Conservation (phyloP, 805 yeast genomes). For the Saccharomycopsis javanensis region DNA sequence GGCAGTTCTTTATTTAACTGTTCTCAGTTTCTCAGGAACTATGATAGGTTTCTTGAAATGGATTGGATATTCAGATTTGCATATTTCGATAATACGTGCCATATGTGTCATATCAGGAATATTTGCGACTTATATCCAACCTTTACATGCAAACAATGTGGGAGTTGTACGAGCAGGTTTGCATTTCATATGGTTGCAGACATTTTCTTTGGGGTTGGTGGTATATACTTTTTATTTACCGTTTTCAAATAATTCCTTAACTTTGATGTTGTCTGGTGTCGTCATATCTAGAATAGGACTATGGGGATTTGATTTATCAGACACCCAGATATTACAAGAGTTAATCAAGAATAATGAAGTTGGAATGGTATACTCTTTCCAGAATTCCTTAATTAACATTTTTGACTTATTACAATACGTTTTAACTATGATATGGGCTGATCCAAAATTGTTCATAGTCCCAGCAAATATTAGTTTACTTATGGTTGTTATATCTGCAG, state of each 20-base stretch:
- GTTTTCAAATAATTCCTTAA: neutral
- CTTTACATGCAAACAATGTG: neutral
- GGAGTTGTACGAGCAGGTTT: neutral
- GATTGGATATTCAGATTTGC: neutral
- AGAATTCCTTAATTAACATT: neutral
- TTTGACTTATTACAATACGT: neutral
- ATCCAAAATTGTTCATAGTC: neutral
- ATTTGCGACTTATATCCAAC: neutral
- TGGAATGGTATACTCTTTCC: neutral
- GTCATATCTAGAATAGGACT: neutral
- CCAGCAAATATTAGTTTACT: neutral
- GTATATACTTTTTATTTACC: neutral
- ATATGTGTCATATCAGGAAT: neutral
- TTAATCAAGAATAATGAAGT: neutral
- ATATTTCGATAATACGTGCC: neutral
- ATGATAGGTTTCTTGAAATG: neutral
- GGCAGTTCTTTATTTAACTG: neutral
- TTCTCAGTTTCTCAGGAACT: neutral
- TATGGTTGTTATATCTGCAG: neutral
- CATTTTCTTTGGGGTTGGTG: neutral
- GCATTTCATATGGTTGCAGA: constrained; percentile 2
- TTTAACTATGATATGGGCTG: neutral
- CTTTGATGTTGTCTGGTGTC: neutral
- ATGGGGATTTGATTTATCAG: neutral
- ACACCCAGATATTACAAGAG: neutral